Evolutionary conservation across 1,139 yeast genomes (phyloP).

Genomic region (Sugiyamaella novakii): DNA sequence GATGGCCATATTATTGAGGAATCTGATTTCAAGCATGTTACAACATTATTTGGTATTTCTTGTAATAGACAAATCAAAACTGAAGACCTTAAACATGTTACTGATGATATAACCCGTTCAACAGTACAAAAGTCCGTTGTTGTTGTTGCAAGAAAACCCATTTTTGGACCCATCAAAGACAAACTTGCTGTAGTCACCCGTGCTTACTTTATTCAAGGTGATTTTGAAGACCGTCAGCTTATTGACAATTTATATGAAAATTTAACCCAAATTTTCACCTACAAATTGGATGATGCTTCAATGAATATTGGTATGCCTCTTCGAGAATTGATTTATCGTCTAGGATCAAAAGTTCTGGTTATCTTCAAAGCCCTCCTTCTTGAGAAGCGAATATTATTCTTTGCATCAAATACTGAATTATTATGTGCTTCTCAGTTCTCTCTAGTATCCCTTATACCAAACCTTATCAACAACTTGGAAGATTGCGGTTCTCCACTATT

Average conservation of each 20-base stretch:
- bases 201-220: constrained; percentile 78
- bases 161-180: constrained; percentile 81
- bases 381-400: constrained; percentile 66
- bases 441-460: constrained; percentile 72
- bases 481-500: constrained; percentile 81
- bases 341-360: constrained; percentile 63
- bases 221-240: constrained; percentile 69
- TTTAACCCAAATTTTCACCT: constrained; percentile 51
- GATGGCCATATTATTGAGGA: constrained; percentile 39
- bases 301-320: constrained; percentile 76
- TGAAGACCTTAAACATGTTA: constrained; percentile 58
- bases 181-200: constrained; percentile 87
- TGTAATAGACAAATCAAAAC: constrained; percentile 84
- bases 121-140: constrained; percentile 91
- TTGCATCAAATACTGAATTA: constrained; percentile 80
- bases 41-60: constrained; percentile 88
- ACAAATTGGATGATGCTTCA: constrained; percentile 52
- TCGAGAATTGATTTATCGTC: constrained; percentile 61
- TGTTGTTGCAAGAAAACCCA: constrained; percentile 82
- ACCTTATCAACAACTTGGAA: constrained; percentile 67
- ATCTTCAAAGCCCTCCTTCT: constrained; percentile 75
- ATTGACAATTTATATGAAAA: constrained; percentile 75
- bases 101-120: constrained; percentile 77
- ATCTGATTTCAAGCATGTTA: constrained; percentile 50
- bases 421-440: constrained; percentile 73